Conservation (phyloP, 2,329 filamentous ascomycete genomes). For the Ascochyta koolunga region DNA sequence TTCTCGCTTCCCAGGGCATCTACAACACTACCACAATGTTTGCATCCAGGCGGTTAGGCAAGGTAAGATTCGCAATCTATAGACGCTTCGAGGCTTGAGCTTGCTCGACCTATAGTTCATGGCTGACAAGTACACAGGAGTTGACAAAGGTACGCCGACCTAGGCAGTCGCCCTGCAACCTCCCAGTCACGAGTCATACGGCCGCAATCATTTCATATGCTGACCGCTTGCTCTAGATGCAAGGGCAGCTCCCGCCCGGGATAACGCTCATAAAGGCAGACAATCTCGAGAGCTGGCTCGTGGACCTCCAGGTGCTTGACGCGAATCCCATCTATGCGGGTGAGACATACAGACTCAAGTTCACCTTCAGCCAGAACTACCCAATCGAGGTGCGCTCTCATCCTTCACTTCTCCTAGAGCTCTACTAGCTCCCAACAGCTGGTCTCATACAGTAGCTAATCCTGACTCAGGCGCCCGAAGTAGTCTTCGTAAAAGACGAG, state of each 20-base stretch:
- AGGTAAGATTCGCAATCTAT: slow-evolving; percentile 44
- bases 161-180: neutral
- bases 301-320: slow-evolving; percentile 92
- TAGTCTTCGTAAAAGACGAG: slow-evolving; percentile 76
- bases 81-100: neutral
- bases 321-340: slow-evolving; percentile 84
- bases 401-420: neutral
- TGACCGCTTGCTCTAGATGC: slow-evolving; percentile 51
- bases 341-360: slow-evolving; percentile 83
- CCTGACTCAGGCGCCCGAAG: slow-evolving; percentile 78
- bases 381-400: slow-evolving; percentile 70
- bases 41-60: slow-evolving; percentile 56
- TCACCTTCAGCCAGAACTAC: slow-evolving; percentile 82
- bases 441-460: neutral
- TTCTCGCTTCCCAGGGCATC: neutral
- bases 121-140: slow-evolving; percentile 19
- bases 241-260: slow-evolving; percentile 65
- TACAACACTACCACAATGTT: slow-evolving; percentile 51
- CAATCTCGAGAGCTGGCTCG: slow-evolving; percentile 85
- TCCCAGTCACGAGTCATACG: neutral
- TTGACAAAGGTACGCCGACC: slow-evolving; percentile 26
- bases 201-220: neutral
- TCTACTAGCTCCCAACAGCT: neutral
- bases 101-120: neutral
- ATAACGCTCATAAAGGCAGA: slow-evolving; percentile 83